Evolutionary conservation across 768 basidiomycete species (phyloP), one percentile per base, ranked within the genome.

Genomic region (Megacollybia marginata): DNA sequence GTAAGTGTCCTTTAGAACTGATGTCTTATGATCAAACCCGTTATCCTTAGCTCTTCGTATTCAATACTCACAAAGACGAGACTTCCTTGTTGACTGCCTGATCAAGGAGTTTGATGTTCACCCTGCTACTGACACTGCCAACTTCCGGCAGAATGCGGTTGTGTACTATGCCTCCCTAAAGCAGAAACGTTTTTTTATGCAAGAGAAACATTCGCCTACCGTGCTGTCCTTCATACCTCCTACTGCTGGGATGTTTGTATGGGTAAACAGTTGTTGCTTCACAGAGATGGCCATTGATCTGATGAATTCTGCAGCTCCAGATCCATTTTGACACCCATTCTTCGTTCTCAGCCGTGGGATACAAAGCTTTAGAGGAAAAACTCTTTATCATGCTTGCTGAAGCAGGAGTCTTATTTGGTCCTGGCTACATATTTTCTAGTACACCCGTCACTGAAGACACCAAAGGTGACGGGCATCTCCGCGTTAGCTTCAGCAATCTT

Each of bases 231-330:
- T 90, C 59, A 76, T 87, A 2, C 84, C 88, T 11, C 88, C 89
- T 0, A 75, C 76, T 1, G 75, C 84, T n/a, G 90, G 90, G 8
- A 93, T 92, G 90, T 92, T 89, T 64, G 54, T 83, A 32, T 86
- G 83, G 83, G 81, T 81, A 59, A 47, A 73, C 61, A 23, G 13
- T 9, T 36, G 49, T 33, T 44, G 44, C 12, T 38, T 7, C 1
- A 45, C 42, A 42, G 3, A 15, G 19, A 12, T 18, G 8, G 19
- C 18, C 11, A 48, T 9, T n/a, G 45, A 16, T 23, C 47, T 48
- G 38, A 54, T 46, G 19, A 47, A 2, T 10, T 33, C 42, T 47
- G 15, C 28, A 87, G 83, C 57, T 91, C 36, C 73, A 73, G 55
- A 59, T 91, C 23, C 74, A 88, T 65, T 71, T 90, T 36, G 72